Percentiles rank a stretch among this genome's conserved stretches.
These are phyloP conservation scores for Xylaria sp. DNA, from an alignment of 2,329 filamentous ascomycete genomes.

Conservation along the genomic window DNA sequence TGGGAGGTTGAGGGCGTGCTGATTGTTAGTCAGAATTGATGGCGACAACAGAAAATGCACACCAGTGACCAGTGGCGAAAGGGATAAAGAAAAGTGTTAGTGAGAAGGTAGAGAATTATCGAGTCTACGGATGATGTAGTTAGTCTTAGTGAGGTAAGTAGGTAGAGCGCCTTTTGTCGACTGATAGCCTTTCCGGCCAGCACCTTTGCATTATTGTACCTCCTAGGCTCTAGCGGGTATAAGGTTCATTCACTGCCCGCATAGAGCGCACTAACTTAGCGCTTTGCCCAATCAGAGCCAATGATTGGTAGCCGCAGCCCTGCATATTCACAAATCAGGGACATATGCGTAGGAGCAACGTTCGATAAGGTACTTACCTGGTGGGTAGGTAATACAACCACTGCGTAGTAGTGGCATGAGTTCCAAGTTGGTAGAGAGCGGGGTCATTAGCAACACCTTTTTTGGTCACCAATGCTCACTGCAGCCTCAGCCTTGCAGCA, in stretches of 20 bases:
- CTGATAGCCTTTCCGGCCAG: conserved; percentile 9
- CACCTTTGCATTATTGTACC: background rate
- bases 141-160: background rate
- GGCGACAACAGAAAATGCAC: background rate
- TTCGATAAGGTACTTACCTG: background rate
- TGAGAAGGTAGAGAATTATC: background rate
- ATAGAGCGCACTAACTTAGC: conserved; percentile 5
- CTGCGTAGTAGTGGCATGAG: background rate
- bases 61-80: background rate
- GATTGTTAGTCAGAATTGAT: conserved; percentile 1
- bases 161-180: background rate
- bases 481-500: conserved; percentile 15
- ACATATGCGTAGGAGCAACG: background rate
- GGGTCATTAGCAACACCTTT: conserved; percentile 5
- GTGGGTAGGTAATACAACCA: no score
- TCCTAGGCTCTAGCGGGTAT: background rate
- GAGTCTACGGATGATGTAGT: conserved; percentile 14
- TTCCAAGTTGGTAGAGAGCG: conserved; percentile 1
- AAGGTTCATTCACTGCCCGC: conserved; percentile 7
- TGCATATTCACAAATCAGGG: conserved; percentile 12
- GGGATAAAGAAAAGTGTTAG: background rate
- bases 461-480: background rate
- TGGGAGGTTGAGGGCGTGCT: background rate
- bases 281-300: conserved; percentile 16
- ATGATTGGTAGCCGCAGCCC: conserved; percentile 8